Conservation (phyloP, 2,329 filamentous ascomycete species). For the Orbilia brochopaga region DNA sequence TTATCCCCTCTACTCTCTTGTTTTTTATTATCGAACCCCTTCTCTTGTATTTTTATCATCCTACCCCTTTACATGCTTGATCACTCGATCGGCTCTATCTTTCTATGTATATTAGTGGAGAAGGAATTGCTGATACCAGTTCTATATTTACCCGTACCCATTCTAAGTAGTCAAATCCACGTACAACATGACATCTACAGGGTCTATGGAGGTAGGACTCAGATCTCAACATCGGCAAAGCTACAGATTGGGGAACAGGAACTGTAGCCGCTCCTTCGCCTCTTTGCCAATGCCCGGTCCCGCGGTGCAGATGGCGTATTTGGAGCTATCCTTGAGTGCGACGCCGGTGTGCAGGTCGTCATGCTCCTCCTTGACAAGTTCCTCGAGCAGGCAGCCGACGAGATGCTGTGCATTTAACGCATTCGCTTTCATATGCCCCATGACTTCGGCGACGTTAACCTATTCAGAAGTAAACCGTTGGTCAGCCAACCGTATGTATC, state of each 20-base stretch:
- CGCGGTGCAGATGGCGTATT: conserved; percentile 85
- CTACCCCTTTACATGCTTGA: background rate
- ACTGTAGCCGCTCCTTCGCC: conserved; percentile 79
- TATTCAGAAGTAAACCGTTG: background rate
- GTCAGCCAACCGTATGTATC: no score
- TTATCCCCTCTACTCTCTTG: background rate
- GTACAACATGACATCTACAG: no score
- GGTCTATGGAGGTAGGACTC: no score
- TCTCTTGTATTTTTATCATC: no score
- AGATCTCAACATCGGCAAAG: conserved; percentile 58
- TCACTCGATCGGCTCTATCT: background rate
- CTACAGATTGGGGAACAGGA: conserved; percentile 88
- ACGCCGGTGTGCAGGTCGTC: conserved; percentile 76
- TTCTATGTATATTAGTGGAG: background rate
- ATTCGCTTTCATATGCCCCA: conserved; percentile 95
- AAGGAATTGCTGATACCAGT: background rate
- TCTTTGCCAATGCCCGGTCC: conserved; percentile 74
- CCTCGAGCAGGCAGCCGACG: conserved; percentile 84
- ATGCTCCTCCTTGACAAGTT: conserved; percentile 79
- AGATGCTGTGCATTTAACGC: conserved; percentile 83
- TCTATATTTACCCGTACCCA: background rate
- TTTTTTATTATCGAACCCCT: background rate
- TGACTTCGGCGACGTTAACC: conserved; percentile 95
- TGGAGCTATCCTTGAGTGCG: conserved; percentile 77
- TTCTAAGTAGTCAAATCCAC: no score